phyloP scores from a whole-genome alignment of 768 basidiomycete genomes.

The Sistotremastrum niveocremeum region DNA sequence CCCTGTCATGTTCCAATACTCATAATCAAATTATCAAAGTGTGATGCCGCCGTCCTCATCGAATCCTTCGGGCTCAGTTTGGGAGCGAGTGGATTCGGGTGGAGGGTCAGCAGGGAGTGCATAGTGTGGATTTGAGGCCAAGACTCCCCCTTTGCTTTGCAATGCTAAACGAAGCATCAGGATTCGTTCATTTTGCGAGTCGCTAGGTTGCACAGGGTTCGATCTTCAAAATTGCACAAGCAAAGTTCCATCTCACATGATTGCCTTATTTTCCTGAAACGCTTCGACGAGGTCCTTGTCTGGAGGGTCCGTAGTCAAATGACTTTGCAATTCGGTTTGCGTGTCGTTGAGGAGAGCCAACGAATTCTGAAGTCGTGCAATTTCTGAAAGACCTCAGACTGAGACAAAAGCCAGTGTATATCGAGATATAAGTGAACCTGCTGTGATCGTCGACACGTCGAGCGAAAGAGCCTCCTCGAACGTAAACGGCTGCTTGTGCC shows the following conservation, averaged over 20 bases:
- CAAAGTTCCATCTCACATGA: constrained; percentile 39
- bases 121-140: constrained; percentile 33
- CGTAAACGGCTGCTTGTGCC: constrained; percentile 64
- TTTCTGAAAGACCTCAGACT: constrained; percentile 34
- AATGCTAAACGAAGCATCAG: constrained; percentile 54
- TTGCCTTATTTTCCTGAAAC: constrained; percentile 54
- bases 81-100: background rate
- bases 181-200: constrained; percentile 68
- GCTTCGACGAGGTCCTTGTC: constrained; percentile 51
- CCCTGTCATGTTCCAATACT: background rate
- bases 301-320: constrained; percentile 24
- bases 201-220: constrained; percentile 26
- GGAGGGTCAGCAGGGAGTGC: constrained; percentile 10
- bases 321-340: constrained; percentile 40
- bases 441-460: constrained; percentile 52
- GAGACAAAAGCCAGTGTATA: background rate
- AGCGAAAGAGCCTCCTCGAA: constrained; percentile 47
- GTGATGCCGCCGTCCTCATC: background rate
- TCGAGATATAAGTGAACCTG: constrained; percentile 33
- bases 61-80: background rate
- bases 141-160: constrained; percentile 40
- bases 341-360: constrained; percentile 47
- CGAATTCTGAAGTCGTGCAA: constrained; percentile 62
- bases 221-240: background rate
- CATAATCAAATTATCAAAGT: background rate